Conservation (phyloP, 805 yeast genomes). For the Zygotorulaspora chibaensis region DNA sequence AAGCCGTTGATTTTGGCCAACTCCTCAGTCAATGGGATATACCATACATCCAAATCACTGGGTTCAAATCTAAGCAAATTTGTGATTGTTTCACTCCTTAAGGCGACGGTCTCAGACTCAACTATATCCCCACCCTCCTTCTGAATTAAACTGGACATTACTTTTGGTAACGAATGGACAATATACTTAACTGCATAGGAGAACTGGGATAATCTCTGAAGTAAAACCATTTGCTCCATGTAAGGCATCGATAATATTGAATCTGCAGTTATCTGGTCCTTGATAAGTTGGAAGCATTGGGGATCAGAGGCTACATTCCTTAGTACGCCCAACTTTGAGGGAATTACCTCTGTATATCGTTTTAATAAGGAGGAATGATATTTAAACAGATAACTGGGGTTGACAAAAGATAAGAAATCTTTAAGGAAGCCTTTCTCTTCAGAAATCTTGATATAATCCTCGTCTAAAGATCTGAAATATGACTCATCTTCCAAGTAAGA, state of each 20-base stretch:
- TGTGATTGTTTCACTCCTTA: slow-evolving; percentile 23
- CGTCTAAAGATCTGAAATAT: slow-evolving; percentile 19
- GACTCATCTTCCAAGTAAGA: slow-evolving; percentile 23
- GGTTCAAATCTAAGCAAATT: slow-evolving; percentile 20
- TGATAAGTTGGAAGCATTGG: slow-evolving; percentile 21
- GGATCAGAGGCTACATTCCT: slow-evolving; percentile 24
- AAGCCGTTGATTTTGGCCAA: slow-evolving; percentile 12
- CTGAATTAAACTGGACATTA: slow-evolving; percentile 26
- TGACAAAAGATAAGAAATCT: slow-evolving; percentile 29
- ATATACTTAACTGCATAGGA: slow-evolving; percentile 18
- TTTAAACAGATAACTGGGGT: slow-evolving; percentile 26
- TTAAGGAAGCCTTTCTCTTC: slow-evolving; percentile 13
- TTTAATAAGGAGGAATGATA: slow-evolving; percentile 13
- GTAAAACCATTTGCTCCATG: slow-evolving; percentile 31
- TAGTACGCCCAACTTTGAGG: slow-evolving; percentile 22
- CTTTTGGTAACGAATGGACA: slow-evolving; percentile 20
- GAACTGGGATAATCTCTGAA: slow-evolving; percentile 25
- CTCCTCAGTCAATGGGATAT: slow-evolving; percentile 22
- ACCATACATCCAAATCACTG: slow-evolving; percentile 24
- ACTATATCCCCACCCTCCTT: slow-evolving; percentile 16
- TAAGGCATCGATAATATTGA: slow-evolving; percentile 28
- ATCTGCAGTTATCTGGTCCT: slow-evolving; percentile 17
- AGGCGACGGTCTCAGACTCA: slow-evolving; percentile 26
- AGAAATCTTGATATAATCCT: slow-evolving; percentile 18
- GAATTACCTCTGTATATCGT: slow-evolving; percentile 14